Evolutionary conservation across 192 early-diverging fungal genomes (phyloP).

Genomic region (Umbelopsis sp.): DNA sequence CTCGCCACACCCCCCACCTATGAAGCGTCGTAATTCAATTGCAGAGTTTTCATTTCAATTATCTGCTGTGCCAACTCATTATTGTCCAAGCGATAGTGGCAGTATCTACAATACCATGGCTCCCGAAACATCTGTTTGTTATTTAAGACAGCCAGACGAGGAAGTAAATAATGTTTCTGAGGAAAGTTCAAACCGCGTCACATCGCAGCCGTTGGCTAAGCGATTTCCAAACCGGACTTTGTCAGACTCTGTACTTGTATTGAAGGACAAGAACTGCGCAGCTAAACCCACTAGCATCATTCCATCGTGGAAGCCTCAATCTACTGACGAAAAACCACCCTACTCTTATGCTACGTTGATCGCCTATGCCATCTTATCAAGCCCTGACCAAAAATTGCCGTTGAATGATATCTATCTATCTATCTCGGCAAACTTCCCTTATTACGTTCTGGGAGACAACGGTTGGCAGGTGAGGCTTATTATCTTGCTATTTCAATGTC

Average conservation of each 20-base stretch:
- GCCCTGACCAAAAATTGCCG: conserved; percentile 61
- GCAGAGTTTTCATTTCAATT: conserved; percentile 10
- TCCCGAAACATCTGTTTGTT: background rate
- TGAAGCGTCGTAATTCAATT: conserved; percentile 19
- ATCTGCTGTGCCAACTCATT: background rate
- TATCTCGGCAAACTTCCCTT: conserved; percentile 71
- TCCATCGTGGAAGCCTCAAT: conserved; percentile 28
- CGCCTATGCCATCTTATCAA: conserved; percentile 70
- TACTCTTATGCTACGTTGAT: conserved; percentile 84
- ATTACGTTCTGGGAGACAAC: conserved; percentile 55
- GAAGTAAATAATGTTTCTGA: background rate
- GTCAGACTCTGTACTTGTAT: conserved; percentile 1
- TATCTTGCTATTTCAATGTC: background rate
- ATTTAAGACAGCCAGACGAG: conserved; percentile 10
- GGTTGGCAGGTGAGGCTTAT: conserved; percentile 76
- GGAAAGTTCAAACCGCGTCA: conserved; percentile 7
- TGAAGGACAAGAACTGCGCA: conserved; percentile 5
- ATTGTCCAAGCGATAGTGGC: conserved; percentile 18
- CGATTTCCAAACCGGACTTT: background rate
- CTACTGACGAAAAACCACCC: conserved; percentile 51
- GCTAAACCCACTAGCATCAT: conserved; percentile 20
- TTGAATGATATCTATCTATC: conserved; percentile 86
- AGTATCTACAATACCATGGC: conserved; percentile 13
- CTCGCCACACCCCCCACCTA: background rate
- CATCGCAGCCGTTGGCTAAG: conserved; percentile 2